phyloP scores from a whole-genome alignment of 768 basidiomycete species.

The Scleroderma bovista region DNA sequence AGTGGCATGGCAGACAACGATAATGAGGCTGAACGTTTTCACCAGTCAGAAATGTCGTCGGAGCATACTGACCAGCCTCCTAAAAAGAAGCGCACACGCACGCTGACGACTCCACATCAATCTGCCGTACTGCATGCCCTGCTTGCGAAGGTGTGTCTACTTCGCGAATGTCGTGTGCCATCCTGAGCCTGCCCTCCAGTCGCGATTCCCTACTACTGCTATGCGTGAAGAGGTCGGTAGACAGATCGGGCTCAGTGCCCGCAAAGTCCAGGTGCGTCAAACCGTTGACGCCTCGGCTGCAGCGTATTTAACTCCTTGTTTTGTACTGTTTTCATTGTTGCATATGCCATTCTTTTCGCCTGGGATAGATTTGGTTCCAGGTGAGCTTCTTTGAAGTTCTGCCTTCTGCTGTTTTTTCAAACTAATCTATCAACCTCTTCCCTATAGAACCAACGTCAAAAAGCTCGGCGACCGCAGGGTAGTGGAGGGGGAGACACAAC shows the following conservation, averaged over 20 bases:
- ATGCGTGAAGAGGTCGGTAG: constrained; percentile 86
- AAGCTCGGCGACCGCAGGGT: constrained; percentile 69
- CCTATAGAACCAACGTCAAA: constrained; percentile 79
- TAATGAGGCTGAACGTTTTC: constrained; percentile 41
- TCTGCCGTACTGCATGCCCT: constrained; percentile 83
- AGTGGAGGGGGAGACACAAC: constrained; percentile 34
- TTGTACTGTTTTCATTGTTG: not conserved
- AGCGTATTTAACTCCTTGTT: constrained; percentile 9
- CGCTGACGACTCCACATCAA: constrained; percentile 84
- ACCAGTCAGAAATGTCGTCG: constrained; percentile 34
- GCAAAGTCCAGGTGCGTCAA: constrained; percentile 76
- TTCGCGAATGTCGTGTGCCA: not conserved
- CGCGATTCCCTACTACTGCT: constrained; percentile 83
- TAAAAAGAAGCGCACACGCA: constrained; percentile 74
- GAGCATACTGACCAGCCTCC: constrained; percentile 26
- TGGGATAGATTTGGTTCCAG: constrained; percentile 81
- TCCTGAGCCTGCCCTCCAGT: constrained; percentile 40
- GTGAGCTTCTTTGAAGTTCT: constrained; percentile 30
- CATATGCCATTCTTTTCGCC: not conserved
- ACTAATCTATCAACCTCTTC: constrained; percentile 14
- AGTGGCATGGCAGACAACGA: constrained; percentile 57
- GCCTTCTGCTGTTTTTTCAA: not conserved
- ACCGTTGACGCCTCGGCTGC: constrained; percentile 1
- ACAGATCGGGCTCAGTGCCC: constrained; percentile 81
- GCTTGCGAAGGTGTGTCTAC: constrained; percentile 64